Conservation (phyloP, 306 rosid species). For the Cucurbita argyrosperma region DNA sequence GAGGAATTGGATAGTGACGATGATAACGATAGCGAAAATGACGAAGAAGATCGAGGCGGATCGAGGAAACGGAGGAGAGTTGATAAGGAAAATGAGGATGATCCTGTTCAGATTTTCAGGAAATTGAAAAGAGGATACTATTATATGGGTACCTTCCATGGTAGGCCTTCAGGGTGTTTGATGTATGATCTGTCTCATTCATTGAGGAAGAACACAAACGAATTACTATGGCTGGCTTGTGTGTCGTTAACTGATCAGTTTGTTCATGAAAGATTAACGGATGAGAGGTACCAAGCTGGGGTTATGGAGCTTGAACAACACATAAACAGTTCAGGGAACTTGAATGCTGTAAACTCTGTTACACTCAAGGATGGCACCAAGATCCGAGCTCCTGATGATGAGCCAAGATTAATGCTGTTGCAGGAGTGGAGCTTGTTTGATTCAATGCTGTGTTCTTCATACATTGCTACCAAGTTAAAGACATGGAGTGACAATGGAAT, state of each 20-base stretch:
- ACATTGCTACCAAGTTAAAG: slow-evolving; percentile 75
- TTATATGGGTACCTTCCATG: slow-evolving; percentile 76
- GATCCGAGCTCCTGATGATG: slow-evolving; percentile 75
- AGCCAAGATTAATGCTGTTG: slow-evolving; percentile 75
- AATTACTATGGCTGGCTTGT: slow-evolving; percentile 79
- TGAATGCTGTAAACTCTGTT: slow-evolving; percentile 60
- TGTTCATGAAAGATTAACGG: slow-evolving; percentile 74
- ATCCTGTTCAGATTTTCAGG: slow-evolving; percentile 39
- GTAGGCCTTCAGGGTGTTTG: slow-evolving; percentile 87
- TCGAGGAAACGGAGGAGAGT: slow-evolving; percentile 41
- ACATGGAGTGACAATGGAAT: slow-evolving; percentile 95
- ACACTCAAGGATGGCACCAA: slow-evolving; percentile 82
- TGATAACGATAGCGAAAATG: slow-evolving; percentile 38
- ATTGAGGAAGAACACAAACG: slow-evolving; percentile 73
- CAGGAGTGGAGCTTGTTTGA: slow-evolving; percentile 90
- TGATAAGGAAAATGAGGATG: slow-evolving; percentile 26
- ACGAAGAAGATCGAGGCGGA: slow-evolving; percentile 18
- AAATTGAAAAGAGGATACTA: slow-evolving; percentile 60
- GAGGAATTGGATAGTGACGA: slow-evolving; percentile 31
- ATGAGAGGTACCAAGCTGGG: slow-evolving; percentile 80
- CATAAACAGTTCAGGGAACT: slow-evolving; percentile 66
- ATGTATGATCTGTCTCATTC: slow-evolving; percentile 83
- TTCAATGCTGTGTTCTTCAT: slow-evolving; percentile 83
- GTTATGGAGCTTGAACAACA: slow-evolving; percentile 91
- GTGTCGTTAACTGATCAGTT: slow-evolving; percentile 83